Evolutionary conservation across 2,329 filamentous ascomycete genomes (phyloP).

Genomic region (Aspergillus arachidicola): DNA sequence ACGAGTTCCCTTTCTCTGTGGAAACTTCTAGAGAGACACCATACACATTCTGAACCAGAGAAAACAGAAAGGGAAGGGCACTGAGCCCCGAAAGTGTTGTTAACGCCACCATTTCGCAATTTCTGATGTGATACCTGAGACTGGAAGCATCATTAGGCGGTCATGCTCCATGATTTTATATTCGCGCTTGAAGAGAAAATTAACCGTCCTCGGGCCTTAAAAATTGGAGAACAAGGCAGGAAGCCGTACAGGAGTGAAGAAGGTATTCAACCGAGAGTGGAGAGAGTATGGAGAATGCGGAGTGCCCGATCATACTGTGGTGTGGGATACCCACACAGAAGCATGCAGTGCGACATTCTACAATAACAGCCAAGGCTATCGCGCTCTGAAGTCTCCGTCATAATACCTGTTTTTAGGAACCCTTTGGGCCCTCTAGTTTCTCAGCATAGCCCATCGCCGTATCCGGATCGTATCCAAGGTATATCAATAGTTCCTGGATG

Average conservation of each 20-base stretch:
- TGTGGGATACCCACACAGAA: neutral
- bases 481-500: neutral
- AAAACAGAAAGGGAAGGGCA: slow-evolving; percentile 9
- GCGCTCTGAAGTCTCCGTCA: neutral
- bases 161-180: neutral
- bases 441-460: neutral
- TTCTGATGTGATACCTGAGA: neutral
- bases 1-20: slow-evolving; percentile 39
- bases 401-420: neutral
- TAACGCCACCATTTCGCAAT: slow-evolving; percentile 12
- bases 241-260: neutral
- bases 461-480: neutral
- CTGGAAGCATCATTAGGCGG: neutral
- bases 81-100: slow-evolving; percentile 14
- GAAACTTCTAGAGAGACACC: slow-evolving; percentile 14
- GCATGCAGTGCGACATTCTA: neutral
- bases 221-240: neutral
- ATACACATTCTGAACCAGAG: slow-evolving; percentile 3
- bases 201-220: neutral
- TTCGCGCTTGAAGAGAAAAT: neutral
- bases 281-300: neutral
- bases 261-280: slow-evolving; percentile 3
- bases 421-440: neutral
- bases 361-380: neutral
- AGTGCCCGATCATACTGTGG: neutral